A percentile compares a stretch with the other conserved stretches of the same genome.
These are phyloP conservation scores for Fonsecaea nubica DNA, from an alignment of 2,329 filamentous ascomycete species.

Conservation along the genomic window DNA sequence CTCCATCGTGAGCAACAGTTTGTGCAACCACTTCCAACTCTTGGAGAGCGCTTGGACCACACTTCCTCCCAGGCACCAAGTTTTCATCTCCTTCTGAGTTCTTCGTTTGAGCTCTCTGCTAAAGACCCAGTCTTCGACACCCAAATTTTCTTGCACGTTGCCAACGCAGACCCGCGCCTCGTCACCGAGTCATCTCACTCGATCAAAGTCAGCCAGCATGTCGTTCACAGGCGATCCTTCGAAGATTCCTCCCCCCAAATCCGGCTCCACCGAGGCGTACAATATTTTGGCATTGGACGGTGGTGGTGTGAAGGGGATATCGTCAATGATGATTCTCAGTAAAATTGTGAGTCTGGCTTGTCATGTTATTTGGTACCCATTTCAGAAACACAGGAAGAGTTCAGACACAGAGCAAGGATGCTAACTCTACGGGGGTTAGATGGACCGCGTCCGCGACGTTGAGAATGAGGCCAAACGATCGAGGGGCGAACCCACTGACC, in stretches of 20 bases:
- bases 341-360: constrained; percentile 12
- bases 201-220: constrained; percentile 15
- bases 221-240: constrained; percentile 4
- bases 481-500: constrained; percentile 13
- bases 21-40: background rate
- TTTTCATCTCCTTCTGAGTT: background rate
- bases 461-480: constrained; percentile 23
- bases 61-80: background rate
- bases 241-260: constrained; percentile 21
- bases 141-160: background rate
- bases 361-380: background rate
- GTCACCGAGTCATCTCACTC: background rate
- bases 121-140: background rate
- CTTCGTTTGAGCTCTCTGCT: background rate
- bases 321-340: constrained; percentile 33
- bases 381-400: background rate
- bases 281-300: constrained; percentile 35
- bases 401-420: background rate
- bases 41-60: background rate
- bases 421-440: constrained; percentile 6
- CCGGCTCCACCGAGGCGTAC: constrained; percentile 23
- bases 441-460: constrained; percentile 30
- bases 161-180: background rate
- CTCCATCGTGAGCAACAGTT: background rate
- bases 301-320: constrained; percentile 37